Evolutionary conservation across 352 stramenopile species (phyloP).

Genomic region (Phytophthora europaea): DNA sequence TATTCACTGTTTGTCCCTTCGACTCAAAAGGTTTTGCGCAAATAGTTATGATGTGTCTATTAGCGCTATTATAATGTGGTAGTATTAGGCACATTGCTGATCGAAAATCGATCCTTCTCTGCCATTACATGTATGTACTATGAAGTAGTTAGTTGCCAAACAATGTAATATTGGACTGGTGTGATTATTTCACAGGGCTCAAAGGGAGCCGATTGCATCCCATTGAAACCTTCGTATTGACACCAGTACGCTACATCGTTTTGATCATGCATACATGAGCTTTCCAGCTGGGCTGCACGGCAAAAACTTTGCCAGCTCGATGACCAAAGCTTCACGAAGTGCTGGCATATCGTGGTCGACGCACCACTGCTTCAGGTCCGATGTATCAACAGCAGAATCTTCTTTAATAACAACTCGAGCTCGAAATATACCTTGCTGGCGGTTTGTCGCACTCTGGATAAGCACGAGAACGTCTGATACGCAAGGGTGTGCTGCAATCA

Average conservation of each 20-base stretch:
- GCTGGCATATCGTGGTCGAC: slow-evolving; percentile 43
- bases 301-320: slow-evolving; percentile 74
- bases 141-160: no score
- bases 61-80: no score
- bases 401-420: slow-evolving; percentile 50
- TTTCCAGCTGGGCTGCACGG: slow-evolving; percentile 88
- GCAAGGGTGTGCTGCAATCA: slow-evolving; percentile 44
- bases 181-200: no score
- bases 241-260: neutral
- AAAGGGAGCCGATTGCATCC: no score
- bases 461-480: slow-evolving; percentile 70
- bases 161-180: no score
- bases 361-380: slow-evolving; percentile 53
- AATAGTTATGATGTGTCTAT: no score
- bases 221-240: neutral
- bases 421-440: slow-evolving; percentile 36
- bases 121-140: no score
- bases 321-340: slow-evolving; percentile 42
- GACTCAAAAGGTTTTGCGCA: no score
- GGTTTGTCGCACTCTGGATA: slow-evolving; percentile 38
- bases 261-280: slow-evolving; percentile 78
- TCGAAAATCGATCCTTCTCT: no score
- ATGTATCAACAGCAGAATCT: slow-evolving; percentile 24
- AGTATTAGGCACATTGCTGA: no score
- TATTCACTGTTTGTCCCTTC: neutral